A percentile compares a stretch with the other conserved stretches of the same genome.
Conservation (phyloP, 1,284 basidiomycete species). For the Boletus calvinii region DNA sequence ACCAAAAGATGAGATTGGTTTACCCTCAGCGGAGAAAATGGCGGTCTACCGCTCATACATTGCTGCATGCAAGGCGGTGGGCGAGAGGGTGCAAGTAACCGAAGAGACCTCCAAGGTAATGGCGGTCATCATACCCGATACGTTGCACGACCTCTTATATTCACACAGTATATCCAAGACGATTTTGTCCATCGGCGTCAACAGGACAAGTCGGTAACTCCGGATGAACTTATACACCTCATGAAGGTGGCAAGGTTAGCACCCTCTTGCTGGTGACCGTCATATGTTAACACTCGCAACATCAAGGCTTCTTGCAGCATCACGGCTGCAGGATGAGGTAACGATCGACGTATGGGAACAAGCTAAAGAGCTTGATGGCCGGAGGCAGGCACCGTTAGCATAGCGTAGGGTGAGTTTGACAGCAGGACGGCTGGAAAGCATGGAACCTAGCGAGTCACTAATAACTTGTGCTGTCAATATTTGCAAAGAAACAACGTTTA, state of each 20-base stretch:
- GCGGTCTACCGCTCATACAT: constrained; percentile 55
- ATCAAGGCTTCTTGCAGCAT: constrained; percentile 49
- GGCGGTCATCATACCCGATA: not conserved
- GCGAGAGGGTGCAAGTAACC: constrained; percentile 50
- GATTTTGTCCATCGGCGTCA: constrained; percentile 69
- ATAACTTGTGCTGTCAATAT: not conserved
- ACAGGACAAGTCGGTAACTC: constrained; percentile 43
- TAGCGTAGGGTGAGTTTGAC: constrained; percentile 12
- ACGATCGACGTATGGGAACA: constrained; percentile 47
- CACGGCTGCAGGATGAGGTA: constrained; percentile 45
- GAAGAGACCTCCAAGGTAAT: constrained; percentile 55
- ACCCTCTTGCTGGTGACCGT: constrained; percentile 1
- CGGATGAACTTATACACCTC: constrained; percentile 60
- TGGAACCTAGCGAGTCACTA: not conserved
- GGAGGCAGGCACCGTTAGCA: constrained; percentile 19
- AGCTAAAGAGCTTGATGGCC: constrained; percentile 44
- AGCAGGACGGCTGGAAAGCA: not conserved
- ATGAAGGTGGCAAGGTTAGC: constrained; percentile 66
- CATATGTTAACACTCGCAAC: constrained; percentile 31
- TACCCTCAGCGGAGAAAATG: constrained; percentile 48
- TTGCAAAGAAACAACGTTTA: not conserved
- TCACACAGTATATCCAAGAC: constrained; percentile 62
- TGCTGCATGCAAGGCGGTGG: constrained; percentile 45
- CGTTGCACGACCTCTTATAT: not conserved
- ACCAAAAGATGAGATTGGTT: constrained; percentile 37